These are phyloP conservation scores for Astrocystis sublimbata DNA, from an alignment of 495 filamentous ascomycete genomes.

Conservation along the genomic window DNA sequence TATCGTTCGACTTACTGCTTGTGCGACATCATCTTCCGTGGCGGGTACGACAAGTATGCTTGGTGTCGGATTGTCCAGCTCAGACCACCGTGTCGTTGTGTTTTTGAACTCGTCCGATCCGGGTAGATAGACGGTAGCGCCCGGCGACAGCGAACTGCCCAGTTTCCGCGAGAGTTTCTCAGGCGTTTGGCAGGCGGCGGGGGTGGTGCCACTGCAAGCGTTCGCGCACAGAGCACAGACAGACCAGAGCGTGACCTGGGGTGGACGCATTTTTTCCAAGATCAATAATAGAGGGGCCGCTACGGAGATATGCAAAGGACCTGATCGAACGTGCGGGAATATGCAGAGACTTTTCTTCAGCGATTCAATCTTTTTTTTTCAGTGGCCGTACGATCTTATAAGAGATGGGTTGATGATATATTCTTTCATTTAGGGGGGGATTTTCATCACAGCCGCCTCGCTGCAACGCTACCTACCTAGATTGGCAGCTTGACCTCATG, in stretches of 20 bases:
- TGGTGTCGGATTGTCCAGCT: constrained; percentile 40
- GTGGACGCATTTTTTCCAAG: constrained; percentile 30
- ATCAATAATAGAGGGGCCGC: neutral
- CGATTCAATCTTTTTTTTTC: no score
- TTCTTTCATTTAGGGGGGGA: no score
- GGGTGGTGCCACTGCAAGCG: neutral
- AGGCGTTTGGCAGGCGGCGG: neutral
- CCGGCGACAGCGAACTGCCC: constrained; percentile 39
- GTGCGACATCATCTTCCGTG: constrained; percentile 53
- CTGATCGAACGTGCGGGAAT: neutral
- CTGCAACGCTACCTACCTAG: neutral
- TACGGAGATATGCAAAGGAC: neutral
- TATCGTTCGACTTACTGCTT: constrained; percentile 49
- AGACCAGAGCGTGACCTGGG: constrained; percentile 27
- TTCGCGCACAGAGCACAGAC: constrained; percentile 21
- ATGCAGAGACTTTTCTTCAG: no score
- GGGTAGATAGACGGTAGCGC: constrained; percentile 48
- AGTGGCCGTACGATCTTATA: neutral
- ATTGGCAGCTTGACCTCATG: no score
- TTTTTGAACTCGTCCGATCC: constrained; percentile 42
- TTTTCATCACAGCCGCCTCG: neutral
- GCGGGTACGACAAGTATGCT: constrained; percentile 51
- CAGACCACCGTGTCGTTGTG: constrained; percentile 48
- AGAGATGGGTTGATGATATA: neutral
- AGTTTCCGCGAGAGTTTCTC: neutral